Evolutionary conservation across 345 rosid genomes (phyloP).

Genomic region (Hevea brasiliensis): DNA sequence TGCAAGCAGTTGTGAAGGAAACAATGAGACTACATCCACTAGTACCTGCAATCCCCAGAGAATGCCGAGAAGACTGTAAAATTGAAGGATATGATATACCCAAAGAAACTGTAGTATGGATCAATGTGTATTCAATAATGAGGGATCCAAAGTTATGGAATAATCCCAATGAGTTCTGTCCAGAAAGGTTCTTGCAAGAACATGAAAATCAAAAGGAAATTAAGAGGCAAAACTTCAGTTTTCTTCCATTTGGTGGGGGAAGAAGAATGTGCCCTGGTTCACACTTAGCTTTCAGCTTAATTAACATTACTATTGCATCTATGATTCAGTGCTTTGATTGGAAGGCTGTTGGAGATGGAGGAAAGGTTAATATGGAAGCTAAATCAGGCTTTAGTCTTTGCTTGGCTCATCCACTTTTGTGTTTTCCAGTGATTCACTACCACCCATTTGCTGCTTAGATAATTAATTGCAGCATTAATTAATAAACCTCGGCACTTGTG

Average conservation of each 20-base stretch:
- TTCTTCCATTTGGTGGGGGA: constrained; percentile 6
- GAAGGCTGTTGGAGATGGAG: background rate
- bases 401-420: constrained; percentile 36
- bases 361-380: constrained; percentile 31
- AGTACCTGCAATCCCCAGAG: background rate
- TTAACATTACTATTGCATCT: background rate
- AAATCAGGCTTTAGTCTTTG: constrained; percentile 24
- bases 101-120: background rate
- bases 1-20: constrained; percentile 11
- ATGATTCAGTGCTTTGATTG: constrained; percentile 17
- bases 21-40: constrained; percentile 1
- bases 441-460: constrained; percentile 15
- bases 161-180: background rate
- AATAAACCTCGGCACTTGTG: too few relatives aligned
- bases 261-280: constrained; percentile 18
- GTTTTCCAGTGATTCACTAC: constrained; percentile 33
- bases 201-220: background rate
- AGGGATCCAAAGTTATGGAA: constrained; percentile 13
- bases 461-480: background rate
- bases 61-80: background rate
- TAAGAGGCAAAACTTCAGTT: background rate
- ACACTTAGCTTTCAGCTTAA: background rate
- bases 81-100: constrained; percentile 5
- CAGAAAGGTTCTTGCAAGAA: constrained; percentile 11
- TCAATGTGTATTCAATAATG: constrained; percentile 18